Conservation (phyloP, 2,329 filamentous ascomycete species). For the Acephala macrosclerotiorum region DNA sequence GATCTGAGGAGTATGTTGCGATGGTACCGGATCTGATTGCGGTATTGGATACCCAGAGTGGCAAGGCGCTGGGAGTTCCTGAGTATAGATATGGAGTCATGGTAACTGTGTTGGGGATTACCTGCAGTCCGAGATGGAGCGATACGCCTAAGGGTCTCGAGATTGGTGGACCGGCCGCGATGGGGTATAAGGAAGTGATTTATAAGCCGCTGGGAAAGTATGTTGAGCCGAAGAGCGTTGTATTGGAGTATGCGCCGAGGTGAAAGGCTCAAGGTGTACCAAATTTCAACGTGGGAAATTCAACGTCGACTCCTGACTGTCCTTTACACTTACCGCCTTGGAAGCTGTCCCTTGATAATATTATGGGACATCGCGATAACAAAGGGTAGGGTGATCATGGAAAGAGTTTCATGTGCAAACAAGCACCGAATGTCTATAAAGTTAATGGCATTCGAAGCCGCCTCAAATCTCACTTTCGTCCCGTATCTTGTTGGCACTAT, state of each 20-base stretch:
- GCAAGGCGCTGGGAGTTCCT: slow-evolving; percentile 58
- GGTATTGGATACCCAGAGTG: slow-evolving; percentile 55
- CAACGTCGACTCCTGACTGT: no score
- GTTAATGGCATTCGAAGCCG: no score
- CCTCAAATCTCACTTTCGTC: no score
- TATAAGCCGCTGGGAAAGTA: slow-evolving; percentile 60
- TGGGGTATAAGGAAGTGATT: slow-evolving; percentile 55
- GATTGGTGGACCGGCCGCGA: slow-evolving; percentile 57
- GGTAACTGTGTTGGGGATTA: slow-evolving; percentile 60
- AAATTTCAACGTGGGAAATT: no score
- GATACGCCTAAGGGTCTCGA: slow-evolving; percentile 55
- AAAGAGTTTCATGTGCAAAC: no score
- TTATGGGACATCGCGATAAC: no score
- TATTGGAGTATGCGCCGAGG: slow-evolving; percentile 52
- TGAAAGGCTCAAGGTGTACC: no score
- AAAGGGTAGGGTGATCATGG: no score
- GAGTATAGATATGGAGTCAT: slow-evolving; percentile 61
- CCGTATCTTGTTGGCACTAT: no score
- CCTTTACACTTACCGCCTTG: no score
- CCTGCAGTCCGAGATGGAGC: slow-evolving; percentile 61
- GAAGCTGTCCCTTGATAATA: no score
- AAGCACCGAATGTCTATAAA: no score
- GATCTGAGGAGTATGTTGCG: slow-evolving; percentile 47
- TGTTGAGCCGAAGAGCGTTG: slow-evolving; percentile 60
- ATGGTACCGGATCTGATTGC: slow-evolving; percentile 58